Conservation (phyloP, 805 yeast genomes). For the Candida koratica region DNA sequence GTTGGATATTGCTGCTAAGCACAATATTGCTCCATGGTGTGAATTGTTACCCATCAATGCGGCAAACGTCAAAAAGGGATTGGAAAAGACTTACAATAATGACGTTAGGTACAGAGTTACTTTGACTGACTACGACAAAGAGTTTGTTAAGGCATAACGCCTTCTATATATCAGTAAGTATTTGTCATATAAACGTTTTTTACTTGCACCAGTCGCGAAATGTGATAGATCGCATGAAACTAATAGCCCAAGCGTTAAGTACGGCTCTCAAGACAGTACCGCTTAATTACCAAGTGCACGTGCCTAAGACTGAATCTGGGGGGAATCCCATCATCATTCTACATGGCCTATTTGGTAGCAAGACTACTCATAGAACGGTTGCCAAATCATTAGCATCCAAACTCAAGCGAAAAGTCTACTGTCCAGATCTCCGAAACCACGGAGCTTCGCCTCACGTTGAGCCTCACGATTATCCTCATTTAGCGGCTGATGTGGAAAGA, state of each 20-base stretch:
- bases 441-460: constrained; percentile 83
- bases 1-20: constrained; percentile 59
- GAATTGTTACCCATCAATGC: constrained; percentile 55
- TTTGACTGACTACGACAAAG: constrained; percentile 51
- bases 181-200: too few species aligned
- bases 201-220: too few species aligned
- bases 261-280: constrained; percentile 47
- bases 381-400: constrained; percentile 51
- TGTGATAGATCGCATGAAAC: too few species aligned
- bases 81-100: constrained; percentile 50
- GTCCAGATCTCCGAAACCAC: constrained; percentile 82
- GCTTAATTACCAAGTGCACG: constrained; percentile 50
- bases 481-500: constrained; percentile 80
- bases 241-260: constrained; percentile 30
- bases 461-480: constrained; percentile 71
- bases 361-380: constrained; percentile 75
- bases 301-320: constrained; percentile 21
- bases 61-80: constrained; percentile 50
- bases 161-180: too few species aligned
- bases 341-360: constrained; percentile 89
- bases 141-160: too few species aligned
- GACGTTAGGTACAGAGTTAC: constrained; percentile 65
- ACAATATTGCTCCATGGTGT: constrained; percentile 58
- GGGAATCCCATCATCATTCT: constrained; percentile 68
- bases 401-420: constrained; percentile 56